Base-by-base conservation (phyloP, 495 filamentous ascomycete genomes). In the Sabuloglossum arenarium region DNA sequence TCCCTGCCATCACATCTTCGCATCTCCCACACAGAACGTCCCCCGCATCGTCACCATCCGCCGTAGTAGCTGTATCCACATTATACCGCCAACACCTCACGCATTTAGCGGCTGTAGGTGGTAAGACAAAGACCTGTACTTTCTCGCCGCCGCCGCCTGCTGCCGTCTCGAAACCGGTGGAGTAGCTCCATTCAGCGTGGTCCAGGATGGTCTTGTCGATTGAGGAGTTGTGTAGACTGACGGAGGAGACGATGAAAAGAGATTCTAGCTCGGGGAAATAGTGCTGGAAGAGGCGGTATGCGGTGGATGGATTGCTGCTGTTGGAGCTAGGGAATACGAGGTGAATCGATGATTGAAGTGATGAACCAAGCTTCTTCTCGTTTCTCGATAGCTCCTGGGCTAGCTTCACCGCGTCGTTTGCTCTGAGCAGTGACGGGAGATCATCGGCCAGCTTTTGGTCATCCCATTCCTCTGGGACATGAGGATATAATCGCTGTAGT, bases 31-130 rank as follows among this genome's bases (percentile, higher is more conserved):
- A 54, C 30, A 54, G 25, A 28, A 11, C 1, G 12, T 37, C 53
- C 37, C 19, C 53, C 10, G 30, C 10, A 25, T 12, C 11, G n/a
- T n/a, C n/a, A n/a, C n/a, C n/a, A n/a, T n/a, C n/a, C n/a, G n/a
- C n/a, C n/a, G n/a, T n/a, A 4, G 31, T 6, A 37, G 25, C n/a
- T 51, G 23, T 14, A 5, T 29, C 14, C 24, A 73, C 69, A 14
- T 79, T 75, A 69, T 83, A 94, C 56, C 82, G 78, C 91, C 91
- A 96, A 69, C 91, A 96, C 46, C 90, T 75, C 2, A 77, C 73
- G 61, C 90, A 97, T 63, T 97, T 97, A 45, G 68, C 55, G 3
- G 77, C 70, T 58, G 71, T 70, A 0, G 88, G 80, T n/a, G 80
- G 78, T 39, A 79, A 68, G 11, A 94, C 81, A 64, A 78, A 67